A percentile compares a stretch with the other conserved stretches of the same genome.
These are phyloP conservation scores for Aegilops speltoides DNA, from an alignment of 176 grass and related monocot genomes.

Conservation along the genomic window DNA sequence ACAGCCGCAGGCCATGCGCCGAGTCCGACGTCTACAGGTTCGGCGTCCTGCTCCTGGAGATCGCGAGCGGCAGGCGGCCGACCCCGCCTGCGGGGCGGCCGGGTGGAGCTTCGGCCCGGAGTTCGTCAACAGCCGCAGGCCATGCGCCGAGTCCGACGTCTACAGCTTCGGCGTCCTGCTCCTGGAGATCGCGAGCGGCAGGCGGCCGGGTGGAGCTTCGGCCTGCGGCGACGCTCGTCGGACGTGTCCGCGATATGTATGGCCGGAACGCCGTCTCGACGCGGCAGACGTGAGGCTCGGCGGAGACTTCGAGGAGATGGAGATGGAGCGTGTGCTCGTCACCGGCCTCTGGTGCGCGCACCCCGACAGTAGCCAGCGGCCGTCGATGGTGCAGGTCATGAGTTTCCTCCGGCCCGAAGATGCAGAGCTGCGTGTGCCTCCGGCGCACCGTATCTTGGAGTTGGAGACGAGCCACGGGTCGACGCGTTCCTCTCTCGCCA, in stretches of 20 bases:
- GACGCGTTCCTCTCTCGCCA: background rate
- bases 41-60: constrained; percentile 27
- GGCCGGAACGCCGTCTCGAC: background rate
- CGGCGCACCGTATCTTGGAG: background rate
- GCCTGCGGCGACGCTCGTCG: background rate
- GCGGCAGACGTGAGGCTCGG: background rate
- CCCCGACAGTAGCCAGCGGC: background rate
- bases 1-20: background rate
- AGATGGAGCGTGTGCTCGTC: background rate
- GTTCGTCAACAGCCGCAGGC: constrained; percentile 1
- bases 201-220: background rate
- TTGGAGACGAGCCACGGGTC: background rate
- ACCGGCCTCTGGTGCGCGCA: background rate
- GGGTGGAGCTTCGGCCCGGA: background rate
- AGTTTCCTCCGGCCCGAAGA: background rate
- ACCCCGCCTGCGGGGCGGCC: background rate
- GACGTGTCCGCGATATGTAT: background rate
- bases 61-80: background rate
- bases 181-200: background rate
- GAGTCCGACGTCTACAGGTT: constrained; percentile 44
- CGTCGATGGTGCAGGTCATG: background rate
- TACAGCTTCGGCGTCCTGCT: constrained; percentile 47
- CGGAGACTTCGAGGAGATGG: background rate
- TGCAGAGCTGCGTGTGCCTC: background rate
- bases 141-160: constrained; percentile 3